Evolutionary conservation across 345 rosid genomes (phyloP), one percentile per base, ranked within the genome.

Genomic region (Litchi chinensis): DNA sequence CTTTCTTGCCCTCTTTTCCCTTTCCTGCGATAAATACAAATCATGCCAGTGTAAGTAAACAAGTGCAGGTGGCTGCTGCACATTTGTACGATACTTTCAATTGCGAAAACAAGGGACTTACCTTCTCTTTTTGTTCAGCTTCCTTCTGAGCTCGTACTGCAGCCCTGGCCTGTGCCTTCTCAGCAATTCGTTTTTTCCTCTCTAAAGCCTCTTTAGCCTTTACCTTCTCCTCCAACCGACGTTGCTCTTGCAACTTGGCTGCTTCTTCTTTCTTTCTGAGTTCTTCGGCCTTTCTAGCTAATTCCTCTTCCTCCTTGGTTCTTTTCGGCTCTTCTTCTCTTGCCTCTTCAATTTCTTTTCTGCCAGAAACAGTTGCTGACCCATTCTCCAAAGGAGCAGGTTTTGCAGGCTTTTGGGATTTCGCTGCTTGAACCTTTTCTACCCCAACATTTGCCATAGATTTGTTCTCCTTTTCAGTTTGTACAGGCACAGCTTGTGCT

Each of bases 181-280:
- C 98, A 2, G 89, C 92, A 52, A 44, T 89, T 77, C 90, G 87
- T 75, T 87, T 91, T 84, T 92, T 93, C 83, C 98, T 89, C 86
- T 92, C 92, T 79, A 85, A 65, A 69, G 98, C 98, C 72, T 92
- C 98, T 81, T 86, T 91, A 26, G 95, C 92, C 82, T 95, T 93
- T 56, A 88, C 89, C 70, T 83, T 91, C 86, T 93, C 93, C 82
- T 93, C 98, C 71, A 89, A 83, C 77, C 89, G 87, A 28, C 65
- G 85, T 73, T 91, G 97, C 77, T 93, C 97, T 85, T 80, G 88
- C 79, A 91, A 56, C 73, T 74, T 85, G 43, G 83, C 90, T 10
- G 84, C 92, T 87, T 91, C 98, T 85, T 89, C 89, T 66, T 84
- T 85, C 82, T 87, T 90, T 77, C 92, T 89, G 87, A 87, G 75